Evolutionary conservation across 1,139 yeast species (phyloP).

Genomic region (Candida freyschussii): DNA sequence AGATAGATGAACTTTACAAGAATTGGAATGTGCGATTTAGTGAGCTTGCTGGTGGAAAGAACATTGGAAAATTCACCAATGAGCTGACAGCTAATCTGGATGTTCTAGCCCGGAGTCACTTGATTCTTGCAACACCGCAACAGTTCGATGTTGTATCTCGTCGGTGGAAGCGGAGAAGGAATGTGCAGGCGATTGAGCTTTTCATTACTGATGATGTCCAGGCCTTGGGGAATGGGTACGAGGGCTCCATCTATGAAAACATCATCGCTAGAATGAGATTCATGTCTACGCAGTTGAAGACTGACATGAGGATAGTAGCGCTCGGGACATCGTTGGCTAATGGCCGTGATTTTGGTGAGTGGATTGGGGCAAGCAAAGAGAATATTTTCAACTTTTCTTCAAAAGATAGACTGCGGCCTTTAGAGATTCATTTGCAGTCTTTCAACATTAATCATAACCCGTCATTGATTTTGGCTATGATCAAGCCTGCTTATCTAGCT

Average conservation of each 20-base stretch:
- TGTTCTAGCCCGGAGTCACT: conserved; percentile 52
- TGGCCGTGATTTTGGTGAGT: conserved; percentile 74
- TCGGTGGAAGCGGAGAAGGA: conserved; percentile 76
- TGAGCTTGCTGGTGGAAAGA: conserved; percentile 42
- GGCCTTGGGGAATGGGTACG: conserved; percentile 48
- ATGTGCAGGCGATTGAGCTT: conserved; percentile 62
- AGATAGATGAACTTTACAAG: conserved; percentile 41
- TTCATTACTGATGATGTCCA: conserved; percentile 79
- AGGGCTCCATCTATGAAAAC: conserved; percentile 65
- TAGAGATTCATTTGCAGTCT: conserved; percentile 57
- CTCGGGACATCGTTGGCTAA: conserved; percentile 67
- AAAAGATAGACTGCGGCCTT: conserved; percentile 47
- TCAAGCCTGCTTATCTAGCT: conserved; percentile 42
- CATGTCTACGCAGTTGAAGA: conserved; percentile 58
- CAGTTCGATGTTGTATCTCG: conserved; percentile 72
- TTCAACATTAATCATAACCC: conserved; percentile 44
- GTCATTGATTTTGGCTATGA: conserved; percentile 47
- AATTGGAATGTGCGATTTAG: conserved; percentile 51
- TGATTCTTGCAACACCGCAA: conserved; percentile 73
- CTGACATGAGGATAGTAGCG: conserved; percentile 54
- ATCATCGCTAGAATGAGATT: conserved; percentile 67
- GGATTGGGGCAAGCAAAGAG: conserved; percentile 67
- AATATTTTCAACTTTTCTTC: conserved; percentile 70
- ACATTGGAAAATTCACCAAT: conserved; percentile 56
- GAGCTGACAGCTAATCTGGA: conserved; percentile 53